Evolutionary conservation across 116 monocot genomes (phyloP).

Genomic region (Trichopus zeylanicus): DNA sequence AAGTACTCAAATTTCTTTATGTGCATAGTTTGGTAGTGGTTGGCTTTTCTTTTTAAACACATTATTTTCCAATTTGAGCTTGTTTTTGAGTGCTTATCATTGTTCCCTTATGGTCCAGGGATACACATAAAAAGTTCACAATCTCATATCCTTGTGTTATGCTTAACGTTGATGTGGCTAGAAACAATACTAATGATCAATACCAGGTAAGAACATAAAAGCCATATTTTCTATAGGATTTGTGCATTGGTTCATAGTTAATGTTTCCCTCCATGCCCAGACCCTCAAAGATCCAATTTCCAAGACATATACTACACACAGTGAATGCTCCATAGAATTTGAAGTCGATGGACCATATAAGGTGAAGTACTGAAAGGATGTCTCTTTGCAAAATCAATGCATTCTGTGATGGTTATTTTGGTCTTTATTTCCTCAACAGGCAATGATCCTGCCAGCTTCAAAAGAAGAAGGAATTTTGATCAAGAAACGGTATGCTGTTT

Average conservation of each 20-base stretch:
- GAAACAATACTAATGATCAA: conserved; percentile 99
- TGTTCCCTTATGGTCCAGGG: conserved; percentile 30
- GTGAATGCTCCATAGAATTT: conserved; percentile 99
- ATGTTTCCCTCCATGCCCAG: conserved; percentile 21
- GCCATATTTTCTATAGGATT: neutral
- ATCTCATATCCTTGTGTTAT: conserved; percentile 99
- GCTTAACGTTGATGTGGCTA: conserved; percentile 97
- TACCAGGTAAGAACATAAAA: conserved; percentile 49
- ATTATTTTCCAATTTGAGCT: neutral
- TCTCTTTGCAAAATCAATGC: neutral
- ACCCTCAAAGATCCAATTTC: conserved; percentile 69
- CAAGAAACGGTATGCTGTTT: conserved; percentile 99
- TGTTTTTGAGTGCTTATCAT: neutral
- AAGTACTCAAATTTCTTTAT: too few relatives aligned
- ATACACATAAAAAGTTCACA: conserved; percentile 61
- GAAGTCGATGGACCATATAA: conserved; percentile 99
- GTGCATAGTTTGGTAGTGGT: too few relatives aligned
- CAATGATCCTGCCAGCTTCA: conserved; percentile 99
- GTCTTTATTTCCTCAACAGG: conserved; percentile 26
- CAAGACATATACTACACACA: conserved; percentile 79
- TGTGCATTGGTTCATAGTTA: neutral
- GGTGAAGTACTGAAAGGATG: conserved; percentile 20
- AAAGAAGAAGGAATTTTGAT: conserved; percentile 98
- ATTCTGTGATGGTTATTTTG: neutral
- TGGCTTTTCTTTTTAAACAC: neutral